Evolutionary conservation across 345 rosid genomes (phyloP).

Genomic region (Aquilaria sinensis): DNA sequence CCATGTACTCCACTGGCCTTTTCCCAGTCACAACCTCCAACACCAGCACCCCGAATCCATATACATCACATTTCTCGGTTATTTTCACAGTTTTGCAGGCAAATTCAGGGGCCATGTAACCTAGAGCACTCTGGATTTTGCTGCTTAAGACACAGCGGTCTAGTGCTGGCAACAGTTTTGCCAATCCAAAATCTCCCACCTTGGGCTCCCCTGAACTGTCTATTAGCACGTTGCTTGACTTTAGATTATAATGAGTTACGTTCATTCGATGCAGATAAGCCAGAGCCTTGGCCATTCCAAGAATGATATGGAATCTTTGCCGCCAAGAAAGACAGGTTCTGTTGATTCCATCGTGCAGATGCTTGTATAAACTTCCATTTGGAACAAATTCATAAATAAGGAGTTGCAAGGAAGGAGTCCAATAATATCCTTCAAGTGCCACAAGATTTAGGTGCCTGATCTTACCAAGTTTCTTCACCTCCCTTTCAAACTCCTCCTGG

Average conservation of each 20-base stretch:
- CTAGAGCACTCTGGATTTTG: constrained; percentile 93
- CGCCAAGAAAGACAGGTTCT: constrained; percentile 64
- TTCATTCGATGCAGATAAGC: constrained; percentile 70
- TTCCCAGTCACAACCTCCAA: constrained; percentile 82
- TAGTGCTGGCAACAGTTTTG: constrained; percentile 64
- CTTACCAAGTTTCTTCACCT: constrained; percentile 70
- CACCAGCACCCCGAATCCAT: constrained; percentile 84
- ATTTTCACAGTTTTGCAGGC: constrained; percentile 93
- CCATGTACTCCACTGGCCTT: constrained; percentile 93
- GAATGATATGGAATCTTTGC: constrained; percentile 69
- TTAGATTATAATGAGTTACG: constrained; percentile 84
- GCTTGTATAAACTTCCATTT: constrained; percentile 70
- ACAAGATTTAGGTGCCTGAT: constrained; percentile 71
- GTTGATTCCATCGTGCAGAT: constrained; percentile 49
- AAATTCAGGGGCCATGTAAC: constrained; percentile 99
- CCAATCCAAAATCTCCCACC: constrained; percentile 88
- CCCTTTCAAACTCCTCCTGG: constrained; percentile 83
- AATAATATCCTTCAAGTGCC: constrained; percentile 86
- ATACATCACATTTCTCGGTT: constrained; percentile 90
- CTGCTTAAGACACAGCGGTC: constrained; percentile 90
- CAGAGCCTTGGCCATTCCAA: constrained; percentile 87
- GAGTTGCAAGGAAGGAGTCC: constrained; percentile 86
- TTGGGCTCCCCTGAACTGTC: constrained; percentile 72
- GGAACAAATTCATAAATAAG: constrained; percentile 74
- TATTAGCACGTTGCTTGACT: constrained; percentile 84